These are phyloP conservation scores for Umbelopsis vinacea DNA, from an alignment of 192 early-diverging fungal genomes.

Conservation along the genomic window DNA sequence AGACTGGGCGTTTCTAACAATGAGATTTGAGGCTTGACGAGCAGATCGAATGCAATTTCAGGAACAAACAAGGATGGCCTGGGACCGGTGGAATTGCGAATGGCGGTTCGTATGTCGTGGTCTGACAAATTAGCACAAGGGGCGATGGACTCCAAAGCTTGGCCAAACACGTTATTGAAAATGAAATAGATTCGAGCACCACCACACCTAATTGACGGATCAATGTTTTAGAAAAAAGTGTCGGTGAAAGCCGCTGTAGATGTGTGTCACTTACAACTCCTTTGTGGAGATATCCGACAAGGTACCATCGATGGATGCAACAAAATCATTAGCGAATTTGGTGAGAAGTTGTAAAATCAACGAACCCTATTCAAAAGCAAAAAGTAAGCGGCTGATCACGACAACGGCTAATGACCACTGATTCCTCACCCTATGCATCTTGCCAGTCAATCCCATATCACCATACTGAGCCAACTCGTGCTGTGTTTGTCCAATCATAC, in stretches of 20 bases:
- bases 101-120: constrained; percentile 79
- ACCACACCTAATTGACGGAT: constrained; percentile 54
- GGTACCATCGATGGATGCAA: constrained; percentile 79
- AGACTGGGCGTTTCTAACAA: constrained; percentile 74
- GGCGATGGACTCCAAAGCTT: constrained; percentile 71
- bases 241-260: not conserved
- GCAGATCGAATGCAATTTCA: constrained; percentile 82
- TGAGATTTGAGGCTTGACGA: constrained; percentile 83
- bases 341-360: constrained; percentile 73
- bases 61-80: constrained; percentile 83
- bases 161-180: constrained; percentile 80
- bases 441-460: constrained; percentile 52
- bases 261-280: constrained; percentile 54
- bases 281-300: constrained; percentile 71
- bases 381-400: not conserved
- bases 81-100: constrained; percentile 83
- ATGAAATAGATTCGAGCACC: constrained; percentile 85
- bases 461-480: constrained; percentile 76
- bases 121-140: constrained; percentile 72
- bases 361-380: constrained; percentile 45
- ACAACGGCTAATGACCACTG: not conserved
- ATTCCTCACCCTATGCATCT: constrained; percentile 47
- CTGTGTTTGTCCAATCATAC: constrained; percentile 77
- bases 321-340: constrained; percentile 78
- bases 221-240: too few species aligned